Conservation (phyloP, 768 basidiomycete genomes). For the Lactifluus hygrophoroides region DNA sequence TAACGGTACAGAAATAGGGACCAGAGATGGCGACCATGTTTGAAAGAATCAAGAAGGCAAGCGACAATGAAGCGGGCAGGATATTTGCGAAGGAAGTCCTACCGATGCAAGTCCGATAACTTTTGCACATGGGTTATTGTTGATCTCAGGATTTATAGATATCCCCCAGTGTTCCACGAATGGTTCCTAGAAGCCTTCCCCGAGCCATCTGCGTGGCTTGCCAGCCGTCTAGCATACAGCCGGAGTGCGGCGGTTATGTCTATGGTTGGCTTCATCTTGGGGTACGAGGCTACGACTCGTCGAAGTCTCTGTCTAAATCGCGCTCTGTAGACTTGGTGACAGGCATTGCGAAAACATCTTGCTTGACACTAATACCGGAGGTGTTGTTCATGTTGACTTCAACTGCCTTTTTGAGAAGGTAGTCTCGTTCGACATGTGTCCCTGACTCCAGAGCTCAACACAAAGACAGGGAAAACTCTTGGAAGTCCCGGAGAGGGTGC, state of each 20-base stretch:
- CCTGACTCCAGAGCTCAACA: neutral
- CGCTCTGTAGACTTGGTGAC: conserved; percentile 73
- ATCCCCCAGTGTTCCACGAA: conserved; percentile 84
- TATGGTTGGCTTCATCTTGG: conserved; percentile 95
- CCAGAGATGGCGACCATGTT: conserved; percentile 39
- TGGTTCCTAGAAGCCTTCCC: conserved; percentile 98
- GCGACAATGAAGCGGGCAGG: conserved; percentile 43
- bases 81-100: conserved; percentile 50
- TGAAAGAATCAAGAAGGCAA: conserved; percentile 40
- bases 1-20: conserved; percentile 27
- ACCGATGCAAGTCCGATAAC: conserved; percentile 36
- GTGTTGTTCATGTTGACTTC: conserved; percentile 94
- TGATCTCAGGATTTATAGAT: conserved; percentile 33
- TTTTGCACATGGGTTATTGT: neutral
- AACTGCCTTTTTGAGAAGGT: conserved; percentile 98
- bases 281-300: conserved; percentile 41
- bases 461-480: conserved; percentile 59
- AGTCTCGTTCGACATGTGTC: conserved; percentile 3
- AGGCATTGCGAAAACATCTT: conserved; percentile 96
- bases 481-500: conserved; percentile 85
- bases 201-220: conserved; percentile 91
- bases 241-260: conserved; percentile 96
- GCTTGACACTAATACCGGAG: conserved; percentile 80
- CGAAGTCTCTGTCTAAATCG: neutral
- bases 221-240: conserved; percentile 76